These are phyloP conservation scores for Penicillium goetzii DNA, from an alignment of 495 filamentous ascomycete genomes.

Conservation along the genomic window DNA sequence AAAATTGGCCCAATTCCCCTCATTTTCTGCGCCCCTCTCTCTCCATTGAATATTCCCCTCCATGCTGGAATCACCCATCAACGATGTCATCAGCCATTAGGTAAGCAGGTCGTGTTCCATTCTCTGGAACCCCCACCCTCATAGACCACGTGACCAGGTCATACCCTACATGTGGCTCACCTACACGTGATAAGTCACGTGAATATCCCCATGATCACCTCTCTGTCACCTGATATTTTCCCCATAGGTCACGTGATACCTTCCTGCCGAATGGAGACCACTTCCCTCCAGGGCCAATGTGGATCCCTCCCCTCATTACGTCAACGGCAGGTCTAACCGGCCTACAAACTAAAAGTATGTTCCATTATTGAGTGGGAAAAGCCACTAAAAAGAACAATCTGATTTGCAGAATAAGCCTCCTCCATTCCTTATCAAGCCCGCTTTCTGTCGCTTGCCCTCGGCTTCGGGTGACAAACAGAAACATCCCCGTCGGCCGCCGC, in stretches of 20 bases:
- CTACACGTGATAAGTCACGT: constrained; percentile 18
- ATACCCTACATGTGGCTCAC: constrained; percentile 7
- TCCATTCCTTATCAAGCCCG: constrained; percentile 17
- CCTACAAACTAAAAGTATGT: background rate
- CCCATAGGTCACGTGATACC: background rate
- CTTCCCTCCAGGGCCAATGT: background rate
- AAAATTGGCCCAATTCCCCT: constrained; percentile 6
- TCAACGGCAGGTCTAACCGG: constrained; percentile 23
- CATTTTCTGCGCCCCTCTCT: constrained; percentile 1
- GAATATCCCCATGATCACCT: background rate
- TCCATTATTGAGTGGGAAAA: background rate
- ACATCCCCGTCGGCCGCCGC: constrained; percentile 14
- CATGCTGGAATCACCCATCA: background rate
- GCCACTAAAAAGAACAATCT: background rate
- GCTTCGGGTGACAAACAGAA: constrained; percentile 34
- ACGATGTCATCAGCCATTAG: constrained; percentile 9
- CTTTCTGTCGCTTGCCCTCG: constrained; percentile 38
- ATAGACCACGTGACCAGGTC: constrained; percentile 16
- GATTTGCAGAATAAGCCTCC: constrained; percentile 6
- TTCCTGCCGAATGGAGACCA: background rate
- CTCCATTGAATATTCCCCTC: background rate
- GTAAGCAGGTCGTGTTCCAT: background rate
- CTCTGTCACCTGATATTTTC: no score
- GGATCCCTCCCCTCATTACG: constrained; percentile 1
- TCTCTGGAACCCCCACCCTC: no score